Evolutionary conservation across 768 basidiomycete genomes (phyloP), one percentile per base, ranked within the genome.

Genomic region (Lentinus brumalis): DNA sequence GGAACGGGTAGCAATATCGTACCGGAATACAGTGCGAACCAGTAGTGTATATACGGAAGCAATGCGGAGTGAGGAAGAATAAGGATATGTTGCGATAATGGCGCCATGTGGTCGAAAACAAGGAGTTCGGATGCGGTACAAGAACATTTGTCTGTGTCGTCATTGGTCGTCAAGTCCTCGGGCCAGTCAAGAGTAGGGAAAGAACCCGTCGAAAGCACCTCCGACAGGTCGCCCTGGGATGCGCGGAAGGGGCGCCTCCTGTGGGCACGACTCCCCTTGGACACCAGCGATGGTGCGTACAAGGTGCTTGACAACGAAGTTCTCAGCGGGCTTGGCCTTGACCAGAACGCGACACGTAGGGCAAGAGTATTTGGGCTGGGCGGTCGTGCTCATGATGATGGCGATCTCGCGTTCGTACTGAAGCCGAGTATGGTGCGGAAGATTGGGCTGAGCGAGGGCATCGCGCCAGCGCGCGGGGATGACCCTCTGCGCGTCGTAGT

Each of bases 331-430:
- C 21, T 76, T 78, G 12, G 67, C 76, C 32, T 73, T 69, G 11
- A 87, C 81, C 12, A 70, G 65, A 49, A 79, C 75, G 53, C 89
- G 79, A 66, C 89, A 92, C 5, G 82, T 83, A 3, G 89, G 89
- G 57, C 89, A 92, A 1, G 84, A 84, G 64, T 87, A 90, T 32
- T 79, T 69, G 0, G 86, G 87, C 39, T 77, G 72, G 6, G 74
- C 75, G 29, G 49, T 59, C n/a, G 44, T 29, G 6, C 39, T 53
- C 39, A 55, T 26, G 16, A 55, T n/a, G 35, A 38, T 53, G 8
- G 39, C 15, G 38, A 69, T 56, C 41, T 60, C 52, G 47, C 38
- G 51, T 51, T 63, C 50, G 10, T 68, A 12, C 5, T 57, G 35
- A 3, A 47, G 58, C 29, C 69, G 59, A 8, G 32, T 35, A 9